phyloP scores from a whole-genome alignment of 805 yeast species.

The Allodekkera sacchari region DNA sequence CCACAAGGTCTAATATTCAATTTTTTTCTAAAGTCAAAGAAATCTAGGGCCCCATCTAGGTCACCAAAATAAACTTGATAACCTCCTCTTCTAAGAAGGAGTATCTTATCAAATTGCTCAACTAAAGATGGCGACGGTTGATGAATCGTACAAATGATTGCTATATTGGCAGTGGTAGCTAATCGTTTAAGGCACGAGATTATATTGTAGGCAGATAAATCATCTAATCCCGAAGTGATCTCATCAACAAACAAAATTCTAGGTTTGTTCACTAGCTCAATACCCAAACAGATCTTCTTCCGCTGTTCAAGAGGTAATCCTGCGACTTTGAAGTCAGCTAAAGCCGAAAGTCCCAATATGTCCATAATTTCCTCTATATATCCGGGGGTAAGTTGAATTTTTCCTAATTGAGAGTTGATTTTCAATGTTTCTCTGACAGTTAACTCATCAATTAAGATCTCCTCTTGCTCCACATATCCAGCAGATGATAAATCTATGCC shows the following conservation, averaged over 20 bases:
- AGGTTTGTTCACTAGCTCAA: conserved; percentile 40
- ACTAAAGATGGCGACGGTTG: conserved; percentile 46
- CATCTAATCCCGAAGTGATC: conserved; percentile 46
- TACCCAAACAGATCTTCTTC: conserved; percentile 36
- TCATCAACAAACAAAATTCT: conserved; percentile 40
- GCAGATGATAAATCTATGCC: conserved; percentile 32
- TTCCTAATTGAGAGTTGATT: conserved; percentile 3
- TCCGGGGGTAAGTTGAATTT: not conserved
- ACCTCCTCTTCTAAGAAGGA: conserved; percentile 43
- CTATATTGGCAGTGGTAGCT: conserved; percentile 40
- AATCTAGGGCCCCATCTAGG: conserved; percentile 27
- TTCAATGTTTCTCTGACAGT: conserved; percentile 43
- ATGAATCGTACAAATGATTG: conserved; percentile 45
- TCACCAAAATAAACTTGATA: conserved; percentile 36
- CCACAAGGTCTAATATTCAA: too few relatives aligned
- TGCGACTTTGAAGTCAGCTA: conserved; percentile 37
- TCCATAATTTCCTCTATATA: conserved; percentile 31
- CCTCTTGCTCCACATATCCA: conserved; percentile 49
- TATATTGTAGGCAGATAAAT: conserved; percentile 45
- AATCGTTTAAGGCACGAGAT: conserved; percentile 35
- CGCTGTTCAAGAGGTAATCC: conserved; percentile 36
- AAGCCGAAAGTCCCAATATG: conserved; percentile 34
- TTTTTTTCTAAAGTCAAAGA: conserved; percentile 32
- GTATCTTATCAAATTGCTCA: conserved; percentile 38
- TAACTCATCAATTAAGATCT: conserved; percentile 34